A percentile compares a stretch with the other conserved stretches of the same genome.
These are phyloP conservation scores for Vitis labrusca DNA, from an alignment of 164 flowering plant species.

Conservation along the genomic window DNA sequence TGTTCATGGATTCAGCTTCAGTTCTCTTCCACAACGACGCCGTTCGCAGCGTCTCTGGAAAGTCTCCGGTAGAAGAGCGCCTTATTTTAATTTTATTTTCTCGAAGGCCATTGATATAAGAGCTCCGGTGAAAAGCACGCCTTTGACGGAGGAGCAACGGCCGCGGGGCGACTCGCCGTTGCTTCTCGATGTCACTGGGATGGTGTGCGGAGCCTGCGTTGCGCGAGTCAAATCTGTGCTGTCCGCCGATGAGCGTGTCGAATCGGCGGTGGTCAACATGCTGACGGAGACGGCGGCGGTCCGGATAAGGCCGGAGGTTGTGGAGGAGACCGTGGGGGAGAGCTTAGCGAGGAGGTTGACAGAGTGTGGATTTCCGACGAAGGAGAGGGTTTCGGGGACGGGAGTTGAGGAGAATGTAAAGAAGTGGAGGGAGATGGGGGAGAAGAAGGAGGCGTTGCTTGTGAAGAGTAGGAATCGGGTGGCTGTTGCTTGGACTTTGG, in stretches of 20 bases:
- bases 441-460: slow-evolving; percentile 70
- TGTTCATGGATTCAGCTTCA: slow-evolving; percentile 10
- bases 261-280: slow-evolving; percentile 81
- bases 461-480: slow-evolving; percentile 66
- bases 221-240: slow-evolving; percentile 79
- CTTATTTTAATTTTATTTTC: neutral
- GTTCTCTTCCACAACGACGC: neutral
- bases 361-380: slow-evolving; percentile 78
- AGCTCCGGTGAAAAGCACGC: slow-evolving; percentile 10
- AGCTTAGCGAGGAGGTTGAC: slow-evolving; percentile 64
- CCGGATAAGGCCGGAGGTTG: slow-evolving; percentile 40
- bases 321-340: slow-evolving; percentile 42
- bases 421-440: slow-evolving; percentile 85
- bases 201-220: slow-evolving; percentile 98
- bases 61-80: no score
- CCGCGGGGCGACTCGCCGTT: slow-evolving; percentile 31
- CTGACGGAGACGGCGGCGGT: slow-evolving; percentile 89
- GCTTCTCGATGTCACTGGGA: slow-evolving; percentile 82
- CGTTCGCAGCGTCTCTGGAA: slow-evolving; percentile 9
- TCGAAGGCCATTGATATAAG: slow-evolving; percentile 34
- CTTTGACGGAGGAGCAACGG: neutral
- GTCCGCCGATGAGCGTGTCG: slow-evolving; percentile 75
- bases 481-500: slow-evolving; percentile 89
- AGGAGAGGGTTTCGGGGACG: slow-evolving; percentile 56
- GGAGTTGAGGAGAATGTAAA: slow-evolving; percentile 77